Evolutionary conservation across 1,284 basidiomycete genomes (phyloP).

Genomic region (Marasmius fiardii): DNA sequence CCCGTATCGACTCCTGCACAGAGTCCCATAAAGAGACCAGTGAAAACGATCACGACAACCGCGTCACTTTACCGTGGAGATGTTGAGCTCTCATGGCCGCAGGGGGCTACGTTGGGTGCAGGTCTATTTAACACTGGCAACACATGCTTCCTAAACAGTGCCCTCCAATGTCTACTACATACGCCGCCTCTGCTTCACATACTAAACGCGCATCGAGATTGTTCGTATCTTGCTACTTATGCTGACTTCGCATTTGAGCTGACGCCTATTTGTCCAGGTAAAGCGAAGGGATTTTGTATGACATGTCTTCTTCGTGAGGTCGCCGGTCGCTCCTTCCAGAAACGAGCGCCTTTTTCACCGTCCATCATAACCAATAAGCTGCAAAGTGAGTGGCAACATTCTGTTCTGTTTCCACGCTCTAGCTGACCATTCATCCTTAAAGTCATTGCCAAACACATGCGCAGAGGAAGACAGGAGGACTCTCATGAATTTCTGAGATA

Average conservation of each 20-base stretch:
- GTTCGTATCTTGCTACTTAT: conserved; percentile 26
- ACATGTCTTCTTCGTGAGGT: conserved; percentile 63
- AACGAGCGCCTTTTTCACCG: conserved; percentile 54
- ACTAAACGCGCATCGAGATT: conserved; percentile 51
- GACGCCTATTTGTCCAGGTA: conserved; percentile 39
- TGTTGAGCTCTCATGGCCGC: conserved; percentile 60
- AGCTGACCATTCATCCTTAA: background rate
- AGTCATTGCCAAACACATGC: conserved; percentile 93
- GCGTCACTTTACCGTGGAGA: conserved; percentile 44
- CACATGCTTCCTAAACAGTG: conserved; percentile 97
- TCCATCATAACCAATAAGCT: conserved; percentile 61
- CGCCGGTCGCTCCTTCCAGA: conserved; percentile 47
- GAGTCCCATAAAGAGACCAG: background rate
- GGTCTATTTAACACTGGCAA: conserved; percentile 94
- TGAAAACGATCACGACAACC: conserved; percentile 14
- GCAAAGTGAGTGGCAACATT: conserved; percentile 48
- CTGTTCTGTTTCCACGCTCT: background rate
- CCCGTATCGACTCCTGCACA: background rate
- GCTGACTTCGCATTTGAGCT: background rate
- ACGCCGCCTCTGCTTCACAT: conserved; percentile 86
- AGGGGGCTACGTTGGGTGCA: conserved; percentile 39
- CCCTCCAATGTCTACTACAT: conserved; percentile 91
- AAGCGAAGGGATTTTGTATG: conserved; percentile 71
- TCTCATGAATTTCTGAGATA: conserved; percentile 98
- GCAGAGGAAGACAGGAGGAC: conserved; percentile 93